Conservation (phyloP, 495 filamentous ascomycete genomes). For the Cercophora newfieldiana region DNA sequence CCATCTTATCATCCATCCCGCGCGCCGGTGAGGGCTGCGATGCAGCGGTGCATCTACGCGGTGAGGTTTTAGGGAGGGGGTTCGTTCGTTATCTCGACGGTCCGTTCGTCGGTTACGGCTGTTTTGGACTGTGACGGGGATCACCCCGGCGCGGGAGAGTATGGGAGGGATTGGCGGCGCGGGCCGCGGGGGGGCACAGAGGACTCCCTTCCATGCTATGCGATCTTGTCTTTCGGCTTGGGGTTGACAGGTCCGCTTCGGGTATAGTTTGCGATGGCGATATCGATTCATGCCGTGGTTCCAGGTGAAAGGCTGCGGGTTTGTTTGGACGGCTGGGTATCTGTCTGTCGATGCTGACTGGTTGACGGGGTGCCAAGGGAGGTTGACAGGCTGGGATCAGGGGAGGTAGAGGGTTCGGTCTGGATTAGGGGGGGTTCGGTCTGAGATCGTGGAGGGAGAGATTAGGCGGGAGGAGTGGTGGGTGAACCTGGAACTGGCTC, state of each 20-base stretch:
- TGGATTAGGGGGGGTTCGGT: too few relatives aligned
- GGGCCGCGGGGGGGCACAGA: neutral
- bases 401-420: too few relatives aligned
- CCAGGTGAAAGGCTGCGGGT: neutral
- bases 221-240: neutral
- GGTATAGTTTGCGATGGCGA: neutral
- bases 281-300: neutral
- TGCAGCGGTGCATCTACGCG: neutral
- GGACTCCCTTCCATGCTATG: neutral
- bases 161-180: neutral
- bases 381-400: too few relatives aligned
- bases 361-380: too few relatives aligned
- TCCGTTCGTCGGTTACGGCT: neutral
- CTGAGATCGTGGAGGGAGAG: too few relatives aligned
- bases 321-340: neutral
- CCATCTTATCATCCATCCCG: neutral
- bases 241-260: neutral
- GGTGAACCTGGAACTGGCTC: too few relatives aligned
- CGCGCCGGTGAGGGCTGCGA: neutral
- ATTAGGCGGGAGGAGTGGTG: too few relatives aligned
- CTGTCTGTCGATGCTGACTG: neutral
- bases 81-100: neutral
- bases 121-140: neutral
- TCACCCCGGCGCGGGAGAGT: neutral
- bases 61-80: neutral